A percentile compares a stretch with the other conserved stretches of the same genome.
Conservation (phyloP, 2,329 filamentous ascomycete genomes). For the Chaetomium globosum region DNA sequence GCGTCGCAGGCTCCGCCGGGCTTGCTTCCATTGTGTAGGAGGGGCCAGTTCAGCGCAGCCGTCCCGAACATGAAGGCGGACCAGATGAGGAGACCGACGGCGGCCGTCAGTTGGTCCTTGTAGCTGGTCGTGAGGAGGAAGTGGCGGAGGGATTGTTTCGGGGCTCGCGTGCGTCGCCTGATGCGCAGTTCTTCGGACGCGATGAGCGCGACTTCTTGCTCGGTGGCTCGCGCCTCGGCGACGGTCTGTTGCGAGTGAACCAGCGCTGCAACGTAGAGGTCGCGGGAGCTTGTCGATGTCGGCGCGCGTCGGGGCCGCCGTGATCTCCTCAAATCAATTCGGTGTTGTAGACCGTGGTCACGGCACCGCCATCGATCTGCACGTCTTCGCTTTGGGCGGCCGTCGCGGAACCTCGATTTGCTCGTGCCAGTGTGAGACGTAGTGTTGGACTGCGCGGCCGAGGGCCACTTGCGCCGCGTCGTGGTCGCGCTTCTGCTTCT, state of each 20-base stretch:
- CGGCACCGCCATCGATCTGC: constrained; percentile 28
- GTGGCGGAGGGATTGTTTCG: constrained; percentile 31
- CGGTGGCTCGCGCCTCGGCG: constrained; percentile 32
- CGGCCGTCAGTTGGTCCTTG: constrained; percentile 36
- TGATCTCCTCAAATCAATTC: constrained; percentile 35
- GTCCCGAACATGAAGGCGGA: constrained; percentile 37
- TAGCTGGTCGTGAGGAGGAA: constrained; percentile 35
- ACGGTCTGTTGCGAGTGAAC: constrained; percentile 34
- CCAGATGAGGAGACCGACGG: constrained; percentile 35
- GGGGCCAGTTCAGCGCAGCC: constrained; percentile 36
- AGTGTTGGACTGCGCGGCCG: constrained; percentile 31
- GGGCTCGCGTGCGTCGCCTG: constrained; percentile 25
- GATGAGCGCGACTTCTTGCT: constrained; percentile 35
- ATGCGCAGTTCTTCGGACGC: constrained; percentile 35
- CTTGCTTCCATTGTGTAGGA: constrained; percentile 35
- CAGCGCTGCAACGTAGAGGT: constrained; percentile 35
- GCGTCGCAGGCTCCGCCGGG: constrained; percentile 32
- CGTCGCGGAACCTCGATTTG: constrained; percentile 32
- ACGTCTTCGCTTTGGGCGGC: constrained; percentile 19
- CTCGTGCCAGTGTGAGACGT: constrained; percentile 36
- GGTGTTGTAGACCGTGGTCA: constrained; percentile 36
- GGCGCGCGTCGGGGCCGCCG: constrained; percentile 34
- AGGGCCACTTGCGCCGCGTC: constrained; percentile 30
- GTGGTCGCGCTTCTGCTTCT: constrained; percentile 30
- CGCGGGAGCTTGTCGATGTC: constrained; percentile 37